Percentiles rank a stretch among this genome's conserved stretches.
phyloP scores from a whole-genome alignment of 345 rosid species.

The Eucalyptus caleyi region DNA sequence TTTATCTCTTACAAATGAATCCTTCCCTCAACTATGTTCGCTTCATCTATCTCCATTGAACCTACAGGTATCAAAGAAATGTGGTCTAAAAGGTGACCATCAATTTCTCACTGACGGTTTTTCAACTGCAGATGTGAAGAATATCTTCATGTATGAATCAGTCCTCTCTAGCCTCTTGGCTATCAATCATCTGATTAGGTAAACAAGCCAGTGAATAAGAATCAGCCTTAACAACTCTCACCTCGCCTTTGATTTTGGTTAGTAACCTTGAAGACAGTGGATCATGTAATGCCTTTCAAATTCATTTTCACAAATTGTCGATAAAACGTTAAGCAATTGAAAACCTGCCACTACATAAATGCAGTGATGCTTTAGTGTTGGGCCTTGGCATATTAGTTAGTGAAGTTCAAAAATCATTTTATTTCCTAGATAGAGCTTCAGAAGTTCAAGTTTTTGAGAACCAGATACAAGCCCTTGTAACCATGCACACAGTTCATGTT shows the following conservation, averaged over 20 bases:
- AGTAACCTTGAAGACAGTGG: neutral
- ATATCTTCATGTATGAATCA: neutral
- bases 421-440: neutral
- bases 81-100: neutral
- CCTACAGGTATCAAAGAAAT: neutral
- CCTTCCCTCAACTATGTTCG: neutral
- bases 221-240: neutral
- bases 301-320: neutral
- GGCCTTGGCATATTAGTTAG: neutral
- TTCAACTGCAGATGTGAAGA: neutral
- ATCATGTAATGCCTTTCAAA: neutral
- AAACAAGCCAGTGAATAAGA: neutral
- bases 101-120: neutral
- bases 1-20: neutral
- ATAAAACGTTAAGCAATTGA: neutral
- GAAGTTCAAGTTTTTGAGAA: neutral
- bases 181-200: neutral
- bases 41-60: neutral
- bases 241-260: neutral
- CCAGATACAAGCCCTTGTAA: neutral
- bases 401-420: neutral
- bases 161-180: neutral
- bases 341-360: neutral
- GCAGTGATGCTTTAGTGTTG: neutral
- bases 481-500: neutral